These are phyloP conservation scores for Austroboletus novae-zelandiae DNA, from an alignment of 1,284 basidiomycete species.

Conservation along the genomic window DNA sequence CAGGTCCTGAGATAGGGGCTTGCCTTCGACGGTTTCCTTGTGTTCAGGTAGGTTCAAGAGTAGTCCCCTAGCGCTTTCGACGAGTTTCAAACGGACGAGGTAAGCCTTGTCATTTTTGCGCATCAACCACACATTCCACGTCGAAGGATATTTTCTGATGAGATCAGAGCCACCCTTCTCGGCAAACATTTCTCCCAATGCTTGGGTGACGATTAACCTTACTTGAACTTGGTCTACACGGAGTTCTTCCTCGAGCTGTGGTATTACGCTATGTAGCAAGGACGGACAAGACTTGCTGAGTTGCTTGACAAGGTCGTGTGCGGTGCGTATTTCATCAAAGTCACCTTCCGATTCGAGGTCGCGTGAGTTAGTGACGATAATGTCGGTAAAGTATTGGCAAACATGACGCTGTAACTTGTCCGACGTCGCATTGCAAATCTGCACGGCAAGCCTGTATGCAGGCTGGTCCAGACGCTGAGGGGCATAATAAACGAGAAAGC, in stretches of 20 bases:
- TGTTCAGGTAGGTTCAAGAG: slow-evolving; percentile 69
- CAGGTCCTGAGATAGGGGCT: slow-evolving; percentile 8
- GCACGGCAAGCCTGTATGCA: slow-evolving; percentile 81
- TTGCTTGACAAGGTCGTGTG: slow-evolving; percentile 85
- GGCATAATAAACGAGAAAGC: slow-evolving; percentile 1
- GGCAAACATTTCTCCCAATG: slow-evolving; percentile 88
- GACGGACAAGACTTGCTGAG: slow-evolving; percentile 81
- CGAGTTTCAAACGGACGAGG: slow-evolving; percentile 74
- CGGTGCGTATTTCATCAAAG: slow-evolving; percentile 64
- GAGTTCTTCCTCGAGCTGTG: slow-evolving; percentile 90
- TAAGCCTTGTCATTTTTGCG: slow-evolving; percentile 78
- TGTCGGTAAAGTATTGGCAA: slow-evolving; percentile 88
- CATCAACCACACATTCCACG: slow-evolving; percentile 86
- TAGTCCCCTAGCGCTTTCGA: slow-evolving; percentile 68
- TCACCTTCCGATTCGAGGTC: slow-evolving; percentile 61
- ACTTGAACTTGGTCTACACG: slow-evolving; percentile 73
- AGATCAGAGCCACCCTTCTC: slow-evolving; percentile 73
- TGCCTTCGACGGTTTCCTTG: slow-evolving; percentile 70
- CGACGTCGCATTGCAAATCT: slow-evolving; percentile 81
- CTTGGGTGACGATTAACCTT: slow-evolving; percentile 77
- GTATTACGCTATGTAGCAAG: slow-evolving; percentile 87
- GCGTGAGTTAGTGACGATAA: slow-evolving; percentile 64
- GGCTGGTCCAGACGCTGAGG: slow-evolving; percentile 69
- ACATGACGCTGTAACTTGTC: slow-evolving; percentile 90
- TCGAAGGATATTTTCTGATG: slow-evolving; percentile 74